A percentile compares a stretch with the other conserved stretches of the same genome.
Evolutionary conservation across 2,329 filamentous ascomycete genomes (phyloP).

Genomic region (Fusarium sp.): DNA sequence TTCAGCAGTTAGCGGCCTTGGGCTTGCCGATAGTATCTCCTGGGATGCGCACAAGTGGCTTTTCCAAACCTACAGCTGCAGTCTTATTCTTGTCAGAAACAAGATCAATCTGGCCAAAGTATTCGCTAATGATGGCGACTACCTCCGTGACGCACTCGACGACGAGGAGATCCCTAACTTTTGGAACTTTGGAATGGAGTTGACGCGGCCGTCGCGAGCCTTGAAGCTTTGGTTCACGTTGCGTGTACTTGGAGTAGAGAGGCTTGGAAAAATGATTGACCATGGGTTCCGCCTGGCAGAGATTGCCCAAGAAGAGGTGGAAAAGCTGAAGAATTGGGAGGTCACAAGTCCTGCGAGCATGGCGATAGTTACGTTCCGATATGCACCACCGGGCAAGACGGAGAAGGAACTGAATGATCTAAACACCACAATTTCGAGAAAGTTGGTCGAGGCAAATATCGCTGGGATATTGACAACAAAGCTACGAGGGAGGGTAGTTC

Average conservation of each 20-base stretch:
- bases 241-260: neutral
- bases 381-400: neutral
- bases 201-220: neutral
- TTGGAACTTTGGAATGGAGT: neutral
- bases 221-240: neutral
- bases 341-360: neutral
- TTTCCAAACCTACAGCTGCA: neutral
- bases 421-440: neutral
- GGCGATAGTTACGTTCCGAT: neutral
- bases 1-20: neutral
- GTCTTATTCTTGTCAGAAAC: neutral
- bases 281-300: neutral
- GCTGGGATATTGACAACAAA: neutral
- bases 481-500: neutral
- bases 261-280: neutral
- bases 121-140: neutral
- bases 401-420: neutral
- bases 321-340: neutral
- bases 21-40: neutral
- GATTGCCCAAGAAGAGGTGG: neutral
- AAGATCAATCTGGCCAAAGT: neutral
- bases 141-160: neutral
- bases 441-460: neutral
- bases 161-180: neutral
- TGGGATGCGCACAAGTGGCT: neutral